Evolutionary conservation across 768 basidiomycete species (phyloP).

Genomic region (Filobasidium floriforme): DNA sequence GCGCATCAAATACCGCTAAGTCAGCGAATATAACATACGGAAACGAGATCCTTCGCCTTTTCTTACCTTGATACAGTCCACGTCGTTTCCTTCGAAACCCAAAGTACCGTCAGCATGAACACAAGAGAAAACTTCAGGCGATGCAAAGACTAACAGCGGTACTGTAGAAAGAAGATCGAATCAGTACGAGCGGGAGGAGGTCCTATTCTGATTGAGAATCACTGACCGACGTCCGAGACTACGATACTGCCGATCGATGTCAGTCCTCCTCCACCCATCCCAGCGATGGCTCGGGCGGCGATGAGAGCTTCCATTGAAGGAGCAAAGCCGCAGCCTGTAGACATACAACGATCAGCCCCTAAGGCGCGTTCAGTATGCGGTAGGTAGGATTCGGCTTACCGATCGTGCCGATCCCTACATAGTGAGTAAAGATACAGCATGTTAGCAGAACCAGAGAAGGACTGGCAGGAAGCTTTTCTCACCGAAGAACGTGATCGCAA

Average conservation of each 20-base stretch:
- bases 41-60: neutral
- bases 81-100: slow-evolving; percentile 20
- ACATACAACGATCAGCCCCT: neutral
- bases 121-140: too few species aligned
- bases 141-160: slow-evolving; percentile 12
- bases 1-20: neutral
- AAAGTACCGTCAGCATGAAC: neutral
- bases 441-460: neutral
- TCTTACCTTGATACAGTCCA: slow-evolving; percentile 20
- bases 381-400: slow-evolving; percentile 34
- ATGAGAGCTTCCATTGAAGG: slow-evolving; percentile 78
- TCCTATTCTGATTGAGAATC: neutral
- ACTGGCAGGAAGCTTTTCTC: slow-evolving; percentile 25
- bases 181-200: neutral
- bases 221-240: slow-evolving; percentile 23
- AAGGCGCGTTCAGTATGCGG: neutral
- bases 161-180: neutral
- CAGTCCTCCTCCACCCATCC: slow-evolving; percentile 70
- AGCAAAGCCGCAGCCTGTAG: slow-evolving; percentile 63
- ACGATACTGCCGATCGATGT: slow-evolving; percentile 21
- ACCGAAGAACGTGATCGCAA: slow-evolving; percentile 75
- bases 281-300: slow-evolving; percentile 71
- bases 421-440: neutral
- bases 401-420: slow-evolving; percentile 58
- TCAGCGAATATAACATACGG: neutral